These are phyloP conservation scores for Aspergillus indologenus DNA, from an alignment of 495 filamentous ascomycete species.

Conservation along the genomic window DNA sequence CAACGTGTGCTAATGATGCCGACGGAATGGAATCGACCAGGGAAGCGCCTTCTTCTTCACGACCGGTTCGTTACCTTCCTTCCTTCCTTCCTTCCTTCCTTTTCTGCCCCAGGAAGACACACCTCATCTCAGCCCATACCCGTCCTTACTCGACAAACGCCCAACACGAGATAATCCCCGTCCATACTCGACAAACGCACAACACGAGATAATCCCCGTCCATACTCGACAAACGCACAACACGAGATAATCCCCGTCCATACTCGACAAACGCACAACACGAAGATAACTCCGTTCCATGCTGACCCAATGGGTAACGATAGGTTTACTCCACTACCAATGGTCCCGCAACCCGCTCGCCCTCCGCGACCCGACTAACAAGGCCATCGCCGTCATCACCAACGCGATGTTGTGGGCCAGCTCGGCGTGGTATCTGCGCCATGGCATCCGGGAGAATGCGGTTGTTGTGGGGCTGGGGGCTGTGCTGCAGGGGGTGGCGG, in stretches of 20 bases:
- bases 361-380: constrained; percentile 29
- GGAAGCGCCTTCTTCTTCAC: constrained; percentile 31
- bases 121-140: too few species aligned
- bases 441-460: constrained; percentile 25
- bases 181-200: too few species aligned
- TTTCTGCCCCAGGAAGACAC: too few species aligned
- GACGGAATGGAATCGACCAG: constrained; percentile 1
- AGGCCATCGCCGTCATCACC: constrained; percentile 27
- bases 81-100: not conserved
- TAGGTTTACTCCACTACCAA: constrained; percentile 33
- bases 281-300: too few species aligned
- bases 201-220: too few species aligned
- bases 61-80: constrained; percentile 21
- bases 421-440: constrained; percentile 30
- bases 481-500: constrained; percentile 24
- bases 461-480: constrained; percentile 25
- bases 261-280: too few species aligned
- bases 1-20: too few species aligned
- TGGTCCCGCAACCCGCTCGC: constrained; percentile 26
- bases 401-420: constrained; percentile 27
- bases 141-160: too few species aligned
- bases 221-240: too few species aligned
- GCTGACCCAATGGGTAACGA: not conserved
- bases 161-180: too few species aligned
- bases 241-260: too few species aligned